Conservation (phyloP, 768 basidiomycete species). For the Rhodosporidiobolus odoratus region DNA sequence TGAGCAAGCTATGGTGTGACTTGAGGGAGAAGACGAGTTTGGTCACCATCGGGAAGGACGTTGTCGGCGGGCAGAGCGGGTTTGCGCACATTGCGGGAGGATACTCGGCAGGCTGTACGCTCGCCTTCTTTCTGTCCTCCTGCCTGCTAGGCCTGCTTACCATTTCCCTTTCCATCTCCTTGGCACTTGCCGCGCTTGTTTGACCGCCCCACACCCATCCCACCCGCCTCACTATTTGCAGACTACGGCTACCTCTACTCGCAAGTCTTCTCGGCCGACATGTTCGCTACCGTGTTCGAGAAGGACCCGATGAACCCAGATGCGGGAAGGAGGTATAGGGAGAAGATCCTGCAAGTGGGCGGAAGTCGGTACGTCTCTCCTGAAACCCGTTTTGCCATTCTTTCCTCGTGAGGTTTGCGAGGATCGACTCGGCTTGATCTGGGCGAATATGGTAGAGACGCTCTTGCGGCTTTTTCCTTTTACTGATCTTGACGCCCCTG, state of each 20-base stretch:
- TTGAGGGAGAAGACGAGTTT: conserved; percentile 54
- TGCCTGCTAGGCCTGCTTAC: too few relatives aligned
- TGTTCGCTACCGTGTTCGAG: conserved; percentile 69
- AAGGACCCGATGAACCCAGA: conserved; percentile 65
- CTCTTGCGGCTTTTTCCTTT: too few relatives aligned
- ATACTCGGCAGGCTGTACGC: conserved; percentile 25
- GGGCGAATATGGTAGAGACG: too few relatives aligned
- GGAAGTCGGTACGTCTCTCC: conserved; percentile 52
- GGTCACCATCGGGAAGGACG: conserved; percentile 52
- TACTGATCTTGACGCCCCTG: background rate
- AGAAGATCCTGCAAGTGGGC: conserved; percentile 67
- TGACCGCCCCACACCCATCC: background rate
- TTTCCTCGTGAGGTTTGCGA: background rate
- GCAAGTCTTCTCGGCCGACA: conserved; percentile 58
- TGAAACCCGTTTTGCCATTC: background rate
- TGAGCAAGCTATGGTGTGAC: conserved; percentile 72
- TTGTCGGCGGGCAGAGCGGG: conserved; percentile 63
- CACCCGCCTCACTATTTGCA: background rate
- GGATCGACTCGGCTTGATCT: too few relatives aligned
- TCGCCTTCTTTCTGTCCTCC: conserved; percentile 1
- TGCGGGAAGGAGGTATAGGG: conserved; percentile 61
- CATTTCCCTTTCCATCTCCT: background rate
- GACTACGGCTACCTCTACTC: conserved; percentile 60
- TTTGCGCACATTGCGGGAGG: conserved; percentile 65
- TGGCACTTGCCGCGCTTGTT: background rate